Base-by-base conservation (phyloP, 768 basidiomycete species). In the Rhizopogon salebrosus region DNA sequence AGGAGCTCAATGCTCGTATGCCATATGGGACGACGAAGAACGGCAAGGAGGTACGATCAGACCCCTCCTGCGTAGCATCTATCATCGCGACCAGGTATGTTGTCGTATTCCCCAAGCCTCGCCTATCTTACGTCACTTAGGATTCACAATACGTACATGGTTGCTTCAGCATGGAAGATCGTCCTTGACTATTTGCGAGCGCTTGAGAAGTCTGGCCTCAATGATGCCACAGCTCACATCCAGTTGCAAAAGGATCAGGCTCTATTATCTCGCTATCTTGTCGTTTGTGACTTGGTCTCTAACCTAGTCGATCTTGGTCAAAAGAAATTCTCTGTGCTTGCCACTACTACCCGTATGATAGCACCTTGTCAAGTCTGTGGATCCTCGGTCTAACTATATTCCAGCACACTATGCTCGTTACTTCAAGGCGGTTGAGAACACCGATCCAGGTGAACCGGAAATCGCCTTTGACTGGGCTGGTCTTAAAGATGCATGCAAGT, bases 151-250 rank as follows among this genome's bases (percentile, higher is more conserved):
- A 67, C 81, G 7, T 91, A 89, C 66, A 80, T 87, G 79, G 74
- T 92, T 31, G 86, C 89, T n/a, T 82, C 88, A 14, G 85, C 82
- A 1, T 93, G 91, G 91, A 87, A 78, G 57, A 70, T 92, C 43
- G 82, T 88, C n/a, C 66, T 75, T 3, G 75, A 84, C 53, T 72
- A 73, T 29, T 70, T 92, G 50, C 74, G 74, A 48, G 73, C 79
- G 24, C 70, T 92, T 41, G 71, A 75, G n/a, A 68, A 76, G 16
- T 69, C 73, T 11, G 85, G 84, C 29, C 57, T 89, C 16, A 67
- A 73, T 7, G 84, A 90, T 53, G 61, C 66, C 26, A 75, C 71
- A 29, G 70, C 82, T 52, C 80, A 82, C 52, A 55, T 58, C 3
- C 77, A 81, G 55, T 72, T 91, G n/a, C 73, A 75, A 64, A 72